Conservation (phyloP, 495 filamentous ascomycete genomes). For the Talaromyces stipitatus region DNA sequence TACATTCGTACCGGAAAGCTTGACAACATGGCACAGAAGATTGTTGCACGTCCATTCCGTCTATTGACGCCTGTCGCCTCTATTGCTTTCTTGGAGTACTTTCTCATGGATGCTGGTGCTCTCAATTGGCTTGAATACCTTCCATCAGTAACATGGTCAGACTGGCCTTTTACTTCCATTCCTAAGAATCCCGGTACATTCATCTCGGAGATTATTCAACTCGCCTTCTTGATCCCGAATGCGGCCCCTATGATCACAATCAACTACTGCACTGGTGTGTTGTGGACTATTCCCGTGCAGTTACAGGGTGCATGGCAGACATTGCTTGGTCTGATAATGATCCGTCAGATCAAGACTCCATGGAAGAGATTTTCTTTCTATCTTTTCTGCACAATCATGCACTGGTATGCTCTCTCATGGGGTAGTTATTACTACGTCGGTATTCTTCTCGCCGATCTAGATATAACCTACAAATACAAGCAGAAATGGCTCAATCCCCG, state of each 20-base stretch:
- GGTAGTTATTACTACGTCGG: slow-evolving; percentile 32
- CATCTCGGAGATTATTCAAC: slow-evolving; percentile 26
- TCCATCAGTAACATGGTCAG: slow-evolving; percentile 33
- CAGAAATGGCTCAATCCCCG: slow-evolving; percentile 17
- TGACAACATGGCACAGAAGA: slow-evolving; percentile 25
- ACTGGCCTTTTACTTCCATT: slow-evolving; percentile 28
- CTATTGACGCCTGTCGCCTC: slow-evolving; percentile 29
- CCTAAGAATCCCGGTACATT: slow-evolving; percentile 24
- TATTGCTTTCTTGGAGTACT: slow-evolving; percentile 30
- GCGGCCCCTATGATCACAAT: slow-evolving; percentile 32
- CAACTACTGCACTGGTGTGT: slow-evolving; percentile 36
- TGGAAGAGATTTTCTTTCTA: slow-evolving; percentile 37
- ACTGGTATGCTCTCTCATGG: slow-evolving; percentile 35
- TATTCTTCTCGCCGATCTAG: slow-evolving; percentile 30
- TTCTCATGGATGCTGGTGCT: slow-evolving; percentile 32
- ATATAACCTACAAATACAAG: slow-evolving; percentile 32
- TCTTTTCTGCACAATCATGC: slow-evolving; percentile 23
- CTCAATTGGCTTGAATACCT: slow-evolving; percentile 30
- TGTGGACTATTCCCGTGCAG: slow-evolving; percentile 37
- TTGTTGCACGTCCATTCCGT: slow-evolving; percentile 26
- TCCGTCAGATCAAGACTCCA: slow-evolving; percentile 32
- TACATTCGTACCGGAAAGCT: slow-evolving; percentile 29
- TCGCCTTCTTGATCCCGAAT: slow-evolving; percentile 35
- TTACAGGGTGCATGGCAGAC: slow-evolving; percentile 31
- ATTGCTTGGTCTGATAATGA: slow-evolving; percentile 26